These are phyloP conservation scores for Mesotaenium endlicherianum DNA, from an alignment of 139 green algal genomes.

Conservation along the genomic window DNA sequence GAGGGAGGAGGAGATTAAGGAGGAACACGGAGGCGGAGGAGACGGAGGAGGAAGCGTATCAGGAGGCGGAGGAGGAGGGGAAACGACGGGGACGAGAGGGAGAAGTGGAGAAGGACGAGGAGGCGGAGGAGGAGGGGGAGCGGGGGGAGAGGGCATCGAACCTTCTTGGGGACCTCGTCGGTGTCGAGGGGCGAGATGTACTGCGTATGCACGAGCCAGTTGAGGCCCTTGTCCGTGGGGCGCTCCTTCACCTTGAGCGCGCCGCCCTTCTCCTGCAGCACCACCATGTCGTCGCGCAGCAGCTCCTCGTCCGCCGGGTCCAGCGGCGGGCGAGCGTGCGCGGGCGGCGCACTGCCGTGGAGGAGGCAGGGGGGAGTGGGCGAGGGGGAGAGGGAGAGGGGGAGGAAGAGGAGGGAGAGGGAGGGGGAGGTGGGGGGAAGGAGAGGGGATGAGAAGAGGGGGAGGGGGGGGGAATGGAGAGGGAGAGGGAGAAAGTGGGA, in stretches of 20 bases:
- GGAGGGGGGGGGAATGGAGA: neutral
- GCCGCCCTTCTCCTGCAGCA: neutral
- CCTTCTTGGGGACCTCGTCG: slow-evolving; percentile 27
- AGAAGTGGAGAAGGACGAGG: no score
- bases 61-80: neutral
- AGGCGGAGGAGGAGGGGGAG: neutral
- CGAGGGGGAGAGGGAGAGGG: neutral
- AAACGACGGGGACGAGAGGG: neutral
- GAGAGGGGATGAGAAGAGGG: neutral
- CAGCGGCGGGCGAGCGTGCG: slow-evolving; percentile 3
- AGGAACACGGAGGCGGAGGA: no score
- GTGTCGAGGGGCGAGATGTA: slow-evolving; percentile 33
- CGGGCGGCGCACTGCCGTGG: slow-evolving; percentile 13
- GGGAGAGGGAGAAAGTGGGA: neutral
- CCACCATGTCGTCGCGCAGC: slow-evolving; percentile 20
- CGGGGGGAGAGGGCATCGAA: neutral
- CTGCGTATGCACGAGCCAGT: slow-evolving; percentile 47
- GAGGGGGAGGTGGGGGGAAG: neutral
- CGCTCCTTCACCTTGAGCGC: slow-evolving; percentile 34
- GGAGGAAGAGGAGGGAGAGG: neutral
- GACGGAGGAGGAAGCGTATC: no score
- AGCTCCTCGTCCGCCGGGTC: slow-evolving; percentile 44
- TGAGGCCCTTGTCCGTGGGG: slow-evolving; percentile 32
- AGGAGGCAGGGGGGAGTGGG: neutral
- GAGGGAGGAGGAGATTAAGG: no score